Percentiles rank a stretch among this genome's conserved stretches.
Evolutionary conservation across 225 moss, liverwort and hornwort genomes (phyloP).

Genomic region (Bryoerythrophyllum caledonicum): DNA sequence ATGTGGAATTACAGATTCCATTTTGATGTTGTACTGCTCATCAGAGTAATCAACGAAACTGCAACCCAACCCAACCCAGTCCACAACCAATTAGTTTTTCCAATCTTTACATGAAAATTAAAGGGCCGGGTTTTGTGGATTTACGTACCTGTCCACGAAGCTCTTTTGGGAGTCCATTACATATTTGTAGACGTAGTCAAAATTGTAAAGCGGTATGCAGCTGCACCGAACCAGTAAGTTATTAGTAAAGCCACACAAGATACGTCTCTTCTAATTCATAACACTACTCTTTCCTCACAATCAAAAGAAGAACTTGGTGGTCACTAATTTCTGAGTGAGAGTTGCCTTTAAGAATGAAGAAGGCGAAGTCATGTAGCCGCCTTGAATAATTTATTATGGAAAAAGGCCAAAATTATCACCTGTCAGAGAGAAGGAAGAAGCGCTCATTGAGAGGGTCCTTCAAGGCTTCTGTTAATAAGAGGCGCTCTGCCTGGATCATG

Average conservation of each 20-base stretch:
- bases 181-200: constrained; percentile 78
- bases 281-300: too few relatives aligned
- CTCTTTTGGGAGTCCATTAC: constrained; percentile 83
- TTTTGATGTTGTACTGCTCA: constrained; percentile 78
- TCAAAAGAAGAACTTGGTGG: too few relatives aligned
- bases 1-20: constrained; percentile 66
- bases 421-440: constrained; percentile 91
- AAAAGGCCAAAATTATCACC: constrained; percentile 31
- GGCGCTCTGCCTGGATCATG: constrained; percentile 95
- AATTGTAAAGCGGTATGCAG: constrained; percentile 90
- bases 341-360: too few relatives aligned
- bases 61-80: constrained; percentile 32
- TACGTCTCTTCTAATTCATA: too few relatives aligned
- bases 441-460: constrained; percentile 82
- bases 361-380: too few relatives aligned
- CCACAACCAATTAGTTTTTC: background rate
- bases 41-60: constrained; percentile 86
- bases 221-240: constrained; percentile 44
- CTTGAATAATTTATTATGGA: too few relatives aligned
- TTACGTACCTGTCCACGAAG: constrained; percentile 97
- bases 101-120: background rate
- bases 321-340: too few relatives aligned
- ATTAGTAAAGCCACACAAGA: too few relatives aligned
- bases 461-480: constrained; percentile 70
- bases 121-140: background rate